A percentile compares a stretch with the other conserved stretches of the same genome.
These are phyloP conservation scores for Mucor indicus DNA, from an alignment of 371 early-diverging fungal genomes.

Conservation along the genomic window DNA sequence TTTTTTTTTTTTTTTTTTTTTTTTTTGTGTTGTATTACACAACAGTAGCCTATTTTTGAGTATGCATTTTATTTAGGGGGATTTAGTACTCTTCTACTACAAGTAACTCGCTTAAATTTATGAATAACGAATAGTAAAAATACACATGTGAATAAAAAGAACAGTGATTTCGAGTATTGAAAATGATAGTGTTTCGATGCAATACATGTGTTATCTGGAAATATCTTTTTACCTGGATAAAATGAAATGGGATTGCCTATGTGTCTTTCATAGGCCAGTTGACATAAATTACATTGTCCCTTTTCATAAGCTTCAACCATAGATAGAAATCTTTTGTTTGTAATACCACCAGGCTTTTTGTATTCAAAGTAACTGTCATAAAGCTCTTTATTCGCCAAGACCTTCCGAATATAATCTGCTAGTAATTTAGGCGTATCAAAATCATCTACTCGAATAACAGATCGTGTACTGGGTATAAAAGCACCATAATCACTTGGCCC, in stretches of 20 bases:
- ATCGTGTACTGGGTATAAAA: constrained; percentile 8
- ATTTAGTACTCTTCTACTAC: too few species aligned
- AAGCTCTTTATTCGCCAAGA: not conserved
- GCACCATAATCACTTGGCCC: constrained; percentile 13
- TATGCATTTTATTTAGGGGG: too few species aligned
- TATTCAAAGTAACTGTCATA: constrained; percentile 2
- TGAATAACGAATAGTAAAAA: too few species aligned
- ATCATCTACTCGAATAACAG: constrained; percentile 6
- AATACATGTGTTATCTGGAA: constrained; percentile 7
- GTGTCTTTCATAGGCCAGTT: constrained; percentile 8
- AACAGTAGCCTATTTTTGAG: too few species aligned
- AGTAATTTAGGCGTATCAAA: constrained; percentile 1
- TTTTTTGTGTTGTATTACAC: too few species aligned
- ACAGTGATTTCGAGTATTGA: too few species aligned
- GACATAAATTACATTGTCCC: constrained; percentile 2
- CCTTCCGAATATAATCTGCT: not conserved
- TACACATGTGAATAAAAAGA: too few species aligned
- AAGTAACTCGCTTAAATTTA: too few species aligned
- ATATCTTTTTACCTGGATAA: constrained; percentile 26
- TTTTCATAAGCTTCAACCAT: constrained; percentile 1
- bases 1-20: too few species aligned
- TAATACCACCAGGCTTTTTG: not conserved
- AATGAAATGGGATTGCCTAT: constrained; percentile 20
- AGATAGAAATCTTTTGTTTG: not conserved
- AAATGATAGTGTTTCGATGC: not conserved